A percentile compares a stretch with the other conserved stretches of the same genome.
Conservation (phyloP, 2,329 filamentous ascomycete species). For the Escovopsis sp. region DNA sequence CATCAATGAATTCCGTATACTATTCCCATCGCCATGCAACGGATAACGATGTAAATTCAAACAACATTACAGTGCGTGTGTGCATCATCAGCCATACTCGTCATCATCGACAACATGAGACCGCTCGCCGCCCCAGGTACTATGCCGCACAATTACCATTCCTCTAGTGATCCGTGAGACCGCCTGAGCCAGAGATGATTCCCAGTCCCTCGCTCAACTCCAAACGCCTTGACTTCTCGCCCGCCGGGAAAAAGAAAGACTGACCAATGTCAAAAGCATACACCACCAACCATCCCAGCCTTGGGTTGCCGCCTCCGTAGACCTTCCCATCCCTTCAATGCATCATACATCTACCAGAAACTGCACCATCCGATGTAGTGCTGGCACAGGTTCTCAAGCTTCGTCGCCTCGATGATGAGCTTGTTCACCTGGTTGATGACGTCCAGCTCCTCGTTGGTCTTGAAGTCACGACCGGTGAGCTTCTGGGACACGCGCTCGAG, state of each 20-base stretch:
- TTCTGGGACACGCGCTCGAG: slow-evolving; percentile 89
- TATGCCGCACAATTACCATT: not conserved
- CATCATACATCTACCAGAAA: slow-evolving; percentile 56
- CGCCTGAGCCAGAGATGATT: no score
- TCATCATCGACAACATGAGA: no score
- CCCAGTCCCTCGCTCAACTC: no score
- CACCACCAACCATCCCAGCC: not conserved
- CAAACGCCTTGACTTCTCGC: no score
- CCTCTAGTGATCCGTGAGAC: not conserved
- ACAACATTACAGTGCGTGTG: no score
- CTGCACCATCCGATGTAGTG: slow-evolving; percentile 99
- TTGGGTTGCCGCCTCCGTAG: not conserved
- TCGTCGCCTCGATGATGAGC: slow-evolving; percentile 87
- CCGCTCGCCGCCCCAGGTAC: no score
- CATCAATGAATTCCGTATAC: no score
- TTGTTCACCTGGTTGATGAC: slow-evolving; percentile 86
- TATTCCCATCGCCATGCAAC: no score
- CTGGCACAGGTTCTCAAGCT: slow-evolving; percentile 93
- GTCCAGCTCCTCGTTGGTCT: slow-evolving; percentile 67
- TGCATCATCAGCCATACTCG: no score
- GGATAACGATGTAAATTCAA: no score
- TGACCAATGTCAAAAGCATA: no score
- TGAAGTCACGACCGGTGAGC: slow-evolving; percentile 86
- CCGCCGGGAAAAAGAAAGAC: no score
- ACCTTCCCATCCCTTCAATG: not conserved